Conservation (phyloP, 768 basidiomycete genomes). For the Phylloporus scabripes region DNA sequence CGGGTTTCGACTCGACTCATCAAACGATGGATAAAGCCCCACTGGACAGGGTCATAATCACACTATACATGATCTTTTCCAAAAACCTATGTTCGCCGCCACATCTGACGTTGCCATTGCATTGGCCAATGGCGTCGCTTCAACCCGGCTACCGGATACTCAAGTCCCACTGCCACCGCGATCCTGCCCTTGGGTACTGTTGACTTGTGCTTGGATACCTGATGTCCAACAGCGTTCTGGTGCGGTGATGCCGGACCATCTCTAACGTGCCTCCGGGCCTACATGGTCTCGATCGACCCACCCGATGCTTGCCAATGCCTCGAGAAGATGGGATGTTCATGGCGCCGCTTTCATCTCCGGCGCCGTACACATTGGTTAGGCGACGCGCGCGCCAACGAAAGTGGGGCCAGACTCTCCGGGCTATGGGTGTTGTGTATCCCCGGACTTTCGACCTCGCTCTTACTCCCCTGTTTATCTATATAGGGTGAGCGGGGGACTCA, state of each 20-base stretch:
- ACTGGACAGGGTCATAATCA: not conserved
- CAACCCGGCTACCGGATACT: not conserved
- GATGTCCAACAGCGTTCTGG: not conserved
- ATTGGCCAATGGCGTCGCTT: not conserved
- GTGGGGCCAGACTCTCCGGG: not conserved
- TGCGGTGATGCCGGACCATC: not conserved
- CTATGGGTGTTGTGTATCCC: not conserved
- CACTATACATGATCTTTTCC: not conserved
- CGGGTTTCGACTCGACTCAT: not conserved
- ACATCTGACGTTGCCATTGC: not conserved
- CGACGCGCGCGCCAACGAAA: constrained; percentile 1
- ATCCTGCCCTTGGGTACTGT: not conserved
- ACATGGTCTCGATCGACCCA: not conserved
- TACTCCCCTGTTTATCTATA: not conserved
- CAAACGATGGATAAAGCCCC: not conserved
- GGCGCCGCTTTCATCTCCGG: constrained; percentile 20
- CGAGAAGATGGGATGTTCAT: not conserved
- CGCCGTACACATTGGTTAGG: constrained; percentile 1
- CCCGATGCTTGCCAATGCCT: not conserved
- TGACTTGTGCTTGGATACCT: not conserved
- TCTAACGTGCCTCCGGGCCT: not conserved
- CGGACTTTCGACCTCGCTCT: constrained; percentile 8
- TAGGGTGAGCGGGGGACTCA: constrained; percentile 17
- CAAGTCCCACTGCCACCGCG: not conserved
- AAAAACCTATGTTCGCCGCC: constrained; percentile 9